Base-by-base conservation (phyloP, 805 yeast genomes). In the Wilhelminamyces savonicus region DNA sequence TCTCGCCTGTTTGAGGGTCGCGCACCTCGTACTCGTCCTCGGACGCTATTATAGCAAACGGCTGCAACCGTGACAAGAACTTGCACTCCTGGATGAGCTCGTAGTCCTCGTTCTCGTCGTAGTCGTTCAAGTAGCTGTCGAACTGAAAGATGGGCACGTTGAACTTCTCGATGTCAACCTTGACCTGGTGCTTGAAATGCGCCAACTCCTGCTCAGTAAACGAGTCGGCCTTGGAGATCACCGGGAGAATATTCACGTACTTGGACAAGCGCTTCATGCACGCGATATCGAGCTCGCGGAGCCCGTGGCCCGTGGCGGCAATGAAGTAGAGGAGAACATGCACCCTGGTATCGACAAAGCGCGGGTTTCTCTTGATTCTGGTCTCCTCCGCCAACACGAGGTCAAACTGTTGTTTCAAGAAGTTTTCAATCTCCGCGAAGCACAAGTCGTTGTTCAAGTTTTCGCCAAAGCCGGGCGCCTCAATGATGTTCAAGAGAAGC, bases 311-410 rank as follows among this genome's bases (percentile, higher is more conserved):
- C 4, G 78, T 74, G 21, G 90, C 81, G 32, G 78, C 76, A 31
- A 87, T 73, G 47, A 87, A 80, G 60, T 85, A 87, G 29, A 87
- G 56, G 42, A 88, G 75, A 17, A 76, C 77, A 49, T 82, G 92
- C 24, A 82, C 84, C 44, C 92, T 66, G 12, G 87, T 69, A 58
- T 83, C 90, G 43, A 72, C 78, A 48, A 81, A 78, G 40, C 84
- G 66, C 16, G 95, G 95, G 51, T 85, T 84, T 69, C 97, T 78
- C 54, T 73, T 72, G 40, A 87, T 84, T 39, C 90, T 69, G 1
- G 92, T 82, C 54, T 87, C 96, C 52, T 87, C 95, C 2, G 84
- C 85, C 27, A 87, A 67, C 0, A 83, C 86, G 33, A 70, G 62
- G 50, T 81, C 88, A 49, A 82, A 82, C 49, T 82, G 90, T 50